These are phyloP conservation scores for Tarenaya hassleriana DNA, from an alignment of 345 rosid species.

Conservation along the genomic window DNA sequence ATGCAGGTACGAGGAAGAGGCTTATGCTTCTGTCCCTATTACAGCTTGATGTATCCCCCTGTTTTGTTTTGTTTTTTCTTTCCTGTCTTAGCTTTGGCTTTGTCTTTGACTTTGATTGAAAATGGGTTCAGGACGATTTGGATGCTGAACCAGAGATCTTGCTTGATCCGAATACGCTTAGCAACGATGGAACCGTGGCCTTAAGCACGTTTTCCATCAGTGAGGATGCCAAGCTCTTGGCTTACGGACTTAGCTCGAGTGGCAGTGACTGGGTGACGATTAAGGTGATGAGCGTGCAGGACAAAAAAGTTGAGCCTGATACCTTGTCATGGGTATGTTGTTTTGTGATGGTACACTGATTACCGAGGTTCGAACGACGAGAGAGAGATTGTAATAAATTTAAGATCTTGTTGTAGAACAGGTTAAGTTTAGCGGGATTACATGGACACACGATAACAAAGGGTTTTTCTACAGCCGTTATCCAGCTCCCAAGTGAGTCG, in stretches of 20 bases:
- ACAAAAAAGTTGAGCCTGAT: slow-evolving; percentile 61
- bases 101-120: background rate
- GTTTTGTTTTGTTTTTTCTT: background rate
- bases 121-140: slow-evolving; percentile 50
- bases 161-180: slow-evolving; percentile 80
- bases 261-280: slow-evolving; percentile 97
- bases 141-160: slow-evolving; percentile 68
- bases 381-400: slow-evolving; percentile 5
- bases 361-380: background rate
- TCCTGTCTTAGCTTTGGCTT: background rate
- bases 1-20: slow-evolving; percentile 44
- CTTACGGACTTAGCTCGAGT: slow-evolving; percentile 73
- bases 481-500: slow-evolving; percentile 71
- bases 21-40: background rate
- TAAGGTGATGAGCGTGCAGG: slow-evolving; percentile 56
- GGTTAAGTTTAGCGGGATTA: slow-evolving; percentile 71
- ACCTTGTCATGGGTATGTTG: slow-evolving; percentile 70
- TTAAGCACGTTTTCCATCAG: slow-evolving; percentile 46
- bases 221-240: slow-evolving; percentile 69
- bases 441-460: slow-evolving; percentile 84
- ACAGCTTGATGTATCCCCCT: background rate
- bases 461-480: slow-evolving; percentile 93
- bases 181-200: slow-evolving; percentile 84
- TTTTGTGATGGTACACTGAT: background rate
- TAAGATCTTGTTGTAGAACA: slow-evolving; percentile 24